Evolutionary conservation across 2,329 filamentous ascomycete species (phyloP).

Genomic region (Plenodomus tracheiphilus): DNA sequence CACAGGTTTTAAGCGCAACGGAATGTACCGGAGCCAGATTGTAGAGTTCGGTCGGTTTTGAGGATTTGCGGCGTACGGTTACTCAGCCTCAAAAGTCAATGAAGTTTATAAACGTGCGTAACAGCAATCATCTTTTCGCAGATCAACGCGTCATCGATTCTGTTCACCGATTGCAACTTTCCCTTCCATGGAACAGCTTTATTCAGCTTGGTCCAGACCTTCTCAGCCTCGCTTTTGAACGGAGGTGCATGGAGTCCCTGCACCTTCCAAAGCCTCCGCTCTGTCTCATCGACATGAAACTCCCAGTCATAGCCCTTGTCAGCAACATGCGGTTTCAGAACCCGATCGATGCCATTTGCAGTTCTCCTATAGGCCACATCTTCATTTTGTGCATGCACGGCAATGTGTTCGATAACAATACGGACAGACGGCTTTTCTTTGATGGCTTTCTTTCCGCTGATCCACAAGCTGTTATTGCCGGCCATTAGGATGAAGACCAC

Average conservation of each 20-base stretch:
- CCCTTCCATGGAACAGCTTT: slow-evolving; percentile 2
- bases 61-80: too few species aligned
- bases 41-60: too few species aligned
- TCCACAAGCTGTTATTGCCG: slow-evolving; percentile 20
- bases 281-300: slow-evolving; percentile 50
- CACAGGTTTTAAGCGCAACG: too few species aligned
- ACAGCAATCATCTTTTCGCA: too few species aligned
- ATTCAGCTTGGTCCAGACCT: slow-evolving; percentile 36
- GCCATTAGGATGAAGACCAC: slow-evolving; percentile 42
- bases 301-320: slow-evolving; percentile 51
- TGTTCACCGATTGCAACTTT: too few species aligned
- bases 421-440: slow-evolving; percentile 40
- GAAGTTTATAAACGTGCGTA: too few species aligned
- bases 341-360: slow-evolving; percentile 27
- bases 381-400: slow-evolving; percentile 22
- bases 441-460: slow-evolving; percentile 26
- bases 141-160: too few species aligned
- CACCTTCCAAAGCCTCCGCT: slow-evolving; percentile 49
- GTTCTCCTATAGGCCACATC: slow-evolving; percentile 12
- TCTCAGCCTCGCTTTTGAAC: slow-evolving; percentile 34
- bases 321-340: slow-evolving; percentile 44
- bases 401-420: slow-evolving; percentile 37
- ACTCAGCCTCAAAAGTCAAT: too few species aligned
- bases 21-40: too few species aligned
- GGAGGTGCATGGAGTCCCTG: slow-evolving; percentile 46